Conservation (phyloP, 345 rosid species). For the Camelina hispida region DNA sequence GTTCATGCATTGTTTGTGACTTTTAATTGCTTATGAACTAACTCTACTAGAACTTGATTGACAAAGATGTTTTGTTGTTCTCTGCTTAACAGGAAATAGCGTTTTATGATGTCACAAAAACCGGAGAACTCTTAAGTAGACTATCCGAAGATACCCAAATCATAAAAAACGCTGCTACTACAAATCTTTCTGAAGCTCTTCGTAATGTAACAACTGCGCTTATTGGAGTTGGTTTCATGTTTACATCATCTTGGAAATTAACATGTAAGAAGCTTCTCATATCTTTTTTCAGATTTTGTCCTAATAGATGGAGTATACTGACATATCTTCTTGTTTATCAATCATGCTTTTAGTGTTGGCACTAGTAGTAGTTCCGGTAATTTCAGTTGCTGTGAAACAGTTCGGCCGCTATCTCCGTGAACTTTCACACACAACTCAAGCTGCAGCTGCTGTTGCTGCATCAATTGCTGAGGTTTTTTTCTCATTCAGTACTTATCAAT, state of each 20-base stretch:
- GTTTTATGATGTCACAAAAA: conserved; percentile 66
- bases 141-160: conserved; percentile 72
- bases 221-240: conserved; percentile 71
- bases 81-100: conserved; percentile 56
- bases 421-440: conserved; percentile 90
- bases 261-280: conserved; percentile 49
- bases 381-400: conserved; percentile 71
- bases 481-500: neutral
- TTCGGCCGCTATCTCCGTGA: conserved; percentile 89
- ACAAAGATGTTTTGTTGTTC: conserved; percentile 6
- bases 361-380: conserved; percentile 76
- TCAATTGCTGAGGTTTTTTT: conserved; percentile 88
- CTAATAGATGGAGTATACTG: conserved; percentile 7
- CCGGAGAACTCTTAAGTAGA: conserved; percentile 73
- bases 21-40: neutral
- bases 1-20: neutral
- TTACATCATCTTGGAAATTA: conserved; percentile 68
- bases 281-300: neutral
- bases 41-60: neutral
- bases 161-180: conserved; percentile 73
- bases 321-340: conserved; percentile 25
- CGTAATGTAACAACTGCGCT: conserved; percentile 59
- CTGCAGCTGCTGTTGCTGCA: conserved; percentile 95
- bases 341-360: conserved; percentile 67
- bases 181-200: conserved; percentile 71